phyloP scores from a whole-genome alignment of 495 filamentous ascomycete species.

The Rusavskia elegans region DNA sequence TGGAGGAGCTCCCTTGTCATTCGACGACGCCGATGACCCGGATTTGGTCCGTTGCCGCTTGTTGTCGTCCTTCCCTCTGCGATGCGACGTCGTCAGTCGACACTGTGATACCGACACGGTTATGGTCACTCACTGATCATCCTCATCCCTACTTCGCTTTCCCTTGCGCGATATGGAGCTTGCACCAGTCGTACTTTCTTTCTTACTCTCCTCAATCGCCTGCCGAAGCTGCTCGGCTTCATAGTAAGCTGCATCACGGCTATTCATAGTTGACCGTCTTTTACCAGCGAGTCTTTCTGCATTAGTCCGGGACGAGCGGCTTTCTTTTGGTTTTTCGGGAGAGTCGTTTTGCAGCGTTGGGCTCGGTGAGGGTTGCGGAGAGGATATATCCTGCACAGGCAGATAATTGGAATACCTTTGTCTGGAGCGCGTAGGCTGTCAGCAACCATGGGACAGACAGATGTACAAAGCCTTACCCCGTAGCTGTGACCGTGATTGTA shows the following conservation, averaged over 20 bases:
- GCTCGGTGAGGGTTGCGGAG: slow-evolving; percentile 28
- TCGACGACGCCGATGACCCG: slow-evolving; percentile 43
- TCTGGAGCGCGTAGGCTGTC: slow-evolving; percentile 20
- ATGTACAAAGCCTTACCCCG: slow-evolving; percentile 57
- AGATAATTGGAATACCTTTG: slow-evolving; percentile 54
- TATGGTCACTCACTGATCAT: slow-evolving; percentile 61
- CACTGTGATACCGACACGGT: neutral
- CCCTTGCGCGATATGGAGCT: slow-evolving; percentile 40
- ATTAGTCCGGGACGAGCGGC: slow-evolving; percentile 27
- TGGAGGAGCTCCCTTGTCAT: slow-evolving; percentile 28
- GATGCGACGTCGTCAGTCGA: neutral
- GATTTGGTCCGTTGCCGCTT: slow-evolving; percentile 65
- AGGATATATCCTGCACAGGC: slow-evolving; percentile 36
- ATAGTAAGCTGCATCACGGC: slow-evolving; percentile 86
- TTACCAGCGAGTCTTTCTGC: slow-evolving; percentile 40
- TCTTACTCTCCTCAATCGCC: slow-evolving; percentile 91
- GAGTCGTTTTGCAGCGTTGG: slow-evolving; percentile 29
- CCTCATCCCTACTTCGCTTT: slow-evolving; percentile 80
- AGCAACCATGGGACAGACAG: slow-evolving; percentile 9
- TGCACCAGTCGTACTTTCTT: slow-evolving; percentile 35
- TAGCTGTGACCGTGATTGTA: slow-evolving; percentile 56
- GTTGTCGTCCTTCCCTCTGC: slow-evolving; percentile 36
- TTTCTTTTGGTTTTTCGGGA: slow-evolving; percentile 28
- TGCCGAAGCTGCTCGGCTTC: slow-evolving; percentile 79
- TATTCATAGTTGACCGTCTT: slow-evolving; percentile 94